Evolutionary conservation across 108 stramenopile species (phyloP).

Genomic region (Craspedostauros australis): DNA sequence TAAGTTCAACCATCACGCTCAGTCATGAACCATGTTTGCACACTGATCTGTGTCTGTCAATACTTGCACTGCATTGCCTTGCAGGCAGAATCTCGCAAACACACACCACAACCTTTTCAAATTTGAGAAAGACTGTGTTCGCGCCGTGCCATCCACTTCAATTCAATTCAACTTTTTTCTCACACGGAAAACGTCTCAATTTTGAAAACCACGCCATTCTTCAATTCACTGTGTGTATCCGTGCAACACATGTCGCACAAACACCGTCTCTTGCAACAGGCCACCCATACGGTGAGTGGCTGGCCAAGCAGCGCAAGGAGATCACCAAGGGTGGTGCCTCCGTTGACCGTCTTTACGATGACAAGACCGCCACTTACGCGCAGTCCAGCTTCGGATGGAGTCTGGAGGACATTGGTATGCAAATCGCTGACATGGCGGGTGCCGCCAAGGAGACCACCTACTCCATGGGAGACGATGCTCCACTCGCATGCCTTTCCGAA

Average conservation of each 20-base stretch:
- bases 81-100: too few species aligned
- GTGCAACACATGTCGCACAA: too few species aligned
- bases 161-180: too few species aligned
- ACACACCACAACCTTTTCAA: too few species aligned
- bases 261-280: constrained; percentile 16
- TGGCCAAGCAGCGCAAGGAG: constrained; percentile 67
- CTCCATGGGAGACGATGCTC: constrained; percentile 98
- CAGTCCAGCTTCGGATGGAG: constrained; percentile 91
- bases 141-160: too few species aligned
- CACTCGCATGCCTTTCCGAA: constrained; percentile 84
- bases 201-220: neutral
- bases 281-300: constrained; percentile 88
- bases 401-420: constrained; percentile 95
- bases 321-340: constrained; percentile 38
- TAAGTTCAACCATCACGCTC: too few species aligned
- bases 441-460: constrained; percentile 93
- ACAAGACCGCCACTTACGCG: constrained; percentile 74
- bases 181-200: neutral
- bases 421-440: constrained; percentile 93
- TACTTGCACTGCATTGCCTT: too few species aligned
- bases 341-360: constrained; percentile 66
- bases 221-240: too few species aligned
- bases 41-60: too few species aligned
- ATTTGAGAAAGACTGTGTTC: too few species aligned
- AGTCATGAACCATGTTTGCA: too few species aligned